Conservation (phyloP, 2,329 filamentous ascomycete species). For the Chaetomium globosum region DNA sequence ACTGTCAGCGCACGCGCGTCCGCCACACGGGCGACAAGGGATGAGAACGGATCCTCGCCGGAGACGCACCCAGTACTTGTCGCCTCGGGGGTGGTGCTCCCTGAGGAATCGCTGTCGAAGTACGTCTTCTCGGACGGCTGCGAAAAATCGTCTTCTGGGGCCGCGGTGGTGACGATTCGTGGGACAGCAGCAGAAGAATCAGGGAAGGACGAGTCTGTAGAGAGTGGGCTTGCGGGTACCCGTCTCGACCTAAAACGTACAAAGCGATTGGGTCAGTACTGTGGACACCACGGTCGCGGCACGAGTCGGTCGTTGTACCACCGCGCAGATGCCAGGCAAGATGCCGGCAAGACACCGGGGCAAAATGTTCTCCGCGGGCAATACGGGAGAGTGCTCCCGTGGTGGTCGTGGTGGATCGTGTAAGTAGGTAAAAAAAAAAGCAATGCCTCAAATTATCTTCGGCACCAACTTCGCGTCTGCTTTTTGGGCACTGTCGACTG, state of each 20-base stretch:
- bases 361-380: neutral
- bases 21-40: neutral
- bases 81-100: slow-evolving; percentile 41
- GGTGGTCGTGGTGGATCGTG: neutral
- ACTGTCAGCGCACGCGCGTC: slow-evolving; percentile 3
- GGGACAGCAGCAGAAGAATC: slow-evolving; percentile 42
- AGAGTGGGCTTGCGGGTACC: slow-evolving; percentile 43
- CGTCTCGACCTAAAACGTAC: slow-evolving; percentile 50
- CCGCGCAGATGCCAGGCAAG: slow-evolving; percentile 33
- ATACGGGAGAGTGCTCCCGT: neutral
- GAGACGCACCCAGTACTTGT: slow-evolving; percentile 41
- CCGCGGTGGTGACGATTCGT: slow-evolving; percentile 41
- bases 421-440: neutral
- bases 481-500: slow-evolving; percentile 8
- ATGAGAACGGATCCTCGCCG: neutral
- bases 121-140: slow-evolving; percentile 41
- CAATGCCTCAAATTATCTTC: slow-evolving; percentile 5
- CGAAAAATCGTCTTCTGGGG: slow-evolving; percentile 36
- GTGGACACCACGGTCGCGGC: slow-evolving; percentile 40
- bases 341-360: neutral
- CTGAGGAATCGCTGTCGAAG: slow-evolving; percentile 46
- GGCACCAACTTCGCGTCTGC: slow-evolving; percentile 2
- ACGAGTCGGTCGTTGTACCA: slow-evolving; percentile 39
- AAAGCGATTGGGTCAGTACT: slow-evolving; percentile 39
- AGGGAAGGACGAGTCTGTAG: slow-evolving; percentile 27